Conservation (phyloP, 2,329 filamentous ascomycete species). For the Aspergillus sp. region DNA sequence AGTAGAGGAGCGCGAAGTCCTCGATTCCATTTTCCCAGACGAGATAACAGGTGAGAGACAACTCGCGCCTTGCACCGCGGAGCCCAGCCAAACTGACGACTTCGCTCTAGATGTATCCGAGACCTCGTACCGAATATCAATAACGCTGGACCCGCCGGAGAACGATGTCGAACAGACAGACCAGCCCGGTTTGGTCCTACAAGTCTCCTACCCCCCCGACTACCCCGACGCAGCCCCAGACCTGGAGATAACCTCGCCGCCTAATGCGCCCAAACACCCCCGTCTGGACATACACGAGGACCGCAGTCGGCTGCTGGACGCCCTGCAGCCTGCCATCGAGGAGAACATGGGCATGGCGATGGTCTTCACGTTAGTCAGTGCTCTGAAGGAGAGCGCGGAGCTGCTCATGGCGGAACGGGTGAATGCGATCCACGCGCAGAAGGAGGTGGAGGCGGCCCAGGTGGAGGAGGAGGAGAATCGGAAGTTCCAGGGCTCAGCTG, state of each 20-base stretch:
- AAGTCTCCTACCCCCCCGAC: constrained; percentile 77
- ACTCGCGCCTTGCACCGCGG: neutral
- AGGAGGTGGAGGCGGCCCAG: constrained; percentile 47
- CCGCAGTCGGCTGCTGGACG: constrained; percentile 61
- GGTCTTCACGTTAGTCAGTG: constrained; percentile 83
- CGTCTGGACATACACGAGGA: constrained; percentile 74
- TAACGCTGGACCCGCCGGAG: constrained; percentile 68
- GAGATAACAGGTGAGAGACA: constrained; percentile 70
- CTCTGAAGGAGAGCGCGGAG: constrained; percentile 86
- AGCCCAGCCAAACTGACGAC: constrained; percentile 9
- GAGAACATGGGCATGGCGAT: constrained; percentile 97
- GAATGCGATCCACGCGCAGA: constrained; percentile 48
- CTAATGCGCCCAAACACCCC: constrained; percentile 59
- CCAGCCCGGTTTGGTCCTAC: constrained; percentile 63
- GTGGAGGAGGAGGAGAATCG: constrained; percentile 84
- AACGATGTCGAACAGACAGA: constrained; percentile 55
- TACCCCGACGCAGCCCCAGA: constrained; percentile 83
- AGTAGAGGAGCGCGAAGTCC: constrained; percentile 89
- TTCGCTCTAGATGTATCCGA: constrained; percentile 67
- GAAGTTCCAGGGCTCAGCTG: constrained; percentile 86
- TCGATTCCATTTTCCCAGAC: constrained; percentile 96
- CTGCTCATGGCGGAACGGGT: constrained; percentile 66
- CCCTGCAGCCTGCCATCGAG: constrained; percentile 65
- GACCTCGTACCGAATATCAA: constrained; percentile 74
- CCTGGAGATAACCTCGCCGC: constrained; percentile 67